Conservation (phyloP, 2,329 filamentous ascomycete species). For the Gnomoniopsis smithogilvyi region DNA sequence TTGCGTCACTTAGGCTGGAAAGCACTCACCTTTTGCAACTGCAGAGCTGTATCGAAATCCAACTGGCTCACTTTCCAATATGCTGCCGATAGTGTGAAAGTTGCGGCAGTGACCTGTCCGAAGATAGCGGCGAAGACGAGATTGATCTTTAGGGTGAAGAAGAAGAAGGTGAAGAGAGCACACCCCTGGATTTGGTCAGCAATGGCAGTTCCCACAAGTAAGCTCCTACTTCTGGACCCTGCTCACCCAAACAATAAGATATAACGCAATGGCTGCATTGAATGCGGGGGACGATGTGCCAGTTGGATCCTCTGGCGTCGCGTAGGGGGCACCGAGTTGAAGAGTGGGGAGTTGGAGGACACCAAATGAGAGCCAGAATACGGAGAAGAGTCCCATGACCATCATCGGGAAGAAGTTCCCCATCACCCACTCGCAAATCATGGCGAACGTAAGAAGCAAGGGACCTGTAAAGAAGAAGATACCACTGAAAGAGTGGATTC, state of each 20-base stretch:
- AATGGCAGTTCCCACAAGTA: neutral
- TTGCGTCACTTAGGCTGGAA: neutral
- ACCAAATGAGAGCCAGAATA: conserved; percentile 46
- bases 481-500: conserved; percentile 21
- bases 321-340: conserved; percentile 40
- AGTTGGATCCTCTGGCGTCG: conserved; percentile 38
- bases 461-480: conserved; percentile 42
- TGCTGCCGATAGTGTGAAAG: conserved; percentile 43
- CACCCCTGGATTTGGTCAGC: conserved; percentile 32
- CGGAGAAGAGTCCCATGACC: conserved; percentile 47
- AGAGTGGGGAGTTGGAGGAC: conserved; percentile 47
- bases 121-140: conserved; percentile 47
- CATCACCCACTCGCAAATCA: conserved; percentile 52
- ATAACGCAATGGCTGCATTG: conserved; percentile 46
- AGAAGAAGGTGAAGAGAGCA: conserved; percentile 46
- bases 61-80: conserved; percentile 46
- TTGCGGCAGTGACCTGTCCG: conserved; percentile 39
- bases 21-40: conserved; percentile 41
- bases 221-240: neutral
- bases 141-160: conserved; percentile 50
- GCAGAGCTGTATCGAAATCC: conserved; percentile 36
- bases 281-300: conserved; percentile 40
- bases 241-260: conserved; percentile 43
- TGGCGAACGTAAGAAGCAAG: conserved; percentile 41
- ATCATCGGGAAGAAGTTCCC: conserved; percentile 51